Evolutionary conservation across 1,284 basidiomycete genomes (phyloP), one percentile per base, ranked within the genome.

Genomic region (Ustilago hordei): DNA sequence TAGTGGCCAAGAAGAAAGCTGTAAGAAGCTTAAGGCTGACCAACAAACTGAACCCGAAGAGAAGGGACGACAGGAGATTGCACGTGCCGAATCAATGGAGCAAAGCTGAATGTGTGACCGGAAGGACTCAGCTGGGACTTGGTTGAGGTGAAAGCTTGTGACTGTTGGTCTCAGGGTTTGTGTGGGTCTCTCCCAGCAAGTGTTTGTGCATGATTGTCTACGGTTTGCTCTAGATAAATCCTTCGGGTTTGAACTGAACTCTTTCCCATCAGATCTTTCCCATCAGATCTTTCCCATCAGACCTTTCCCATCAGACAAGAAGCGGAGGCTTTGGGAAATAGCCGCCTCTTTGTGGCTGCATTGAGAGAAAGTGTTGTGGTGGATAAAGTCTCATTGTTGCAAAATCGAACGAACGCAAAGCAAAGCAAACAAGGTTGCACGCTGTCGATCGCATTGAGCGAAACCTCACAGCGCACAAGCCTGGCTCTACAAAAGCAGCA

Each of bases 131-230:
- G 6, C 8, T 23, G 8, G 9, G 50, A 32, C 50, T 53, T 32
- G 28, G 45, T 23, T 23, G 1, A 48, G 17, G 23, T 19, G 23
- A 19, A 48, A 23, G 13, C n/a, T 7, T 34, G 4, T 34, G 17
- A 28, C 50, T 55, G 53, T 55, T 55, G 53, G 53, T 55, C 36
- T 55, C 53, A 55, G 53, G 53, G 53, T 55, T n/a, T 35, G 7
- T 17, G 13, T 28, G 7, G 13, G 13, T 8, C 45, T 23, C 45
- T 11, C 9, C 28, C 48, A 32, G 48, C 31, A 36, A 54, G 52
- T 28, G 48, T 28, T 53, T 53, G 23, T 28, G 50, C 32, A 4
- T n/a, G 32, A 32, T 32, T 41, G 43, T 19, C 43, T 19, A 45
- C n/a, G 43, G 43, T 19, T 6, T 19, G 11, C n/a, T 8, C 23